These are phyloP conservation scores for Aechmea fasciata DNA, from an alignment of 176 grass and related monocot species.

Conservation along the genomic window DNA sequence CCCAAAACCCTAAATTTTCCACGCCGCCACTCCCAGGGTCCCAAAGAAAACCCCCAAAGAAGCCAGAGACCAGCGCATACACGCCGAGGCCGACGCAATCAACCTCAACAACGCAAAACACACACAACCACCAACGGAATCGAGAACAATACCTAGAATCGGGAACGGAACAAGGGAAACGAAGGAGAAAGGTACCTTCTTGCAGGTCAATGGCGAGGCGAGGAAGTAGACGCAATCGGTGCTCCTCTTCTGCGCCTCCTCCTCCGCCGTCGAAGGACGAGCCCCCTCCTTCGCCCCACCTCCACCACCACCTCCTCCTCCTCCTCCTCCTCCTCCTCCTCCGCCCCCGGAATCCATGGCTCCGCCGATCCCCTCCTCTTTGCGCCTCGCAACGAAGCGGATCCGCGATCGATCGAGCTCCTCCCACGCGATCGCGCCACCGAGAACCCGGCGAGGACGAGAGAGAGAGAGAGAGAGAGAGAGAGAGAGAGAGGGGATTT, in stretches of 20 bases:
- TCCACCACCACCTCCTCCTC: constrained; percentile 20
- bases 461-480: background rate
- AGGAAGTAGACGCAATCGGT: constrained; percentile 79
- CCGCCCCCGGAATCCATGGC: constrained; percentile 1
- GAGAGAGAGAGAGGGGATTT: background rate
- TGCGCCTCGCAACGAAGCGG: background rate
- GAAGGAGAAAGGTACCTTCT: constrained; percentile 23
- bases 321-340: background rate
- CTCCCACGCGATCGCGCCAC: no score
- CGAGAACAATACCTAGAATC: background rate
- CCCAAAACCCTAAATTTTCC: background rate
- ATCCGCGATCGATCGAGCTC: background rate
- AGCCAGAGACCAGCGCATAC: background rate
- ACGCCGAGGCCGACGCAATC: background rate
- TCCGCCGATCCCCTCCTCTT: background rate
- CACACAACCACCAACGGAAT: background rate
- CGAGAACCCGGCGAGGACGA: background rate
- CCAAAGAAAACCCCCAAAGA: background rate
- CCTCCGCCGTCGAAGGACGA: constrained; percentile 22
- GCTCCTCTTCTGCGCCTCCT: constrained; percentile 29
- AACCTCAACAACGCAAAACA: background rate
- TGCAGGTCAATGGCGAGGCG: constrained; percentile 64
- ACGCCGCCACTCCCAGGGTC: background rate
- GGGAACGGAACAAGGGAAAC: background rate
- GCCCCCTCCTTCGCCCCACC: no score